Percentiles rank a stretch among this genome's conserved stretches.
Evolutionary conservation across 768 basidiomycete species (phyloP).

Genomic region (Tylopilus sp.): DNA sequence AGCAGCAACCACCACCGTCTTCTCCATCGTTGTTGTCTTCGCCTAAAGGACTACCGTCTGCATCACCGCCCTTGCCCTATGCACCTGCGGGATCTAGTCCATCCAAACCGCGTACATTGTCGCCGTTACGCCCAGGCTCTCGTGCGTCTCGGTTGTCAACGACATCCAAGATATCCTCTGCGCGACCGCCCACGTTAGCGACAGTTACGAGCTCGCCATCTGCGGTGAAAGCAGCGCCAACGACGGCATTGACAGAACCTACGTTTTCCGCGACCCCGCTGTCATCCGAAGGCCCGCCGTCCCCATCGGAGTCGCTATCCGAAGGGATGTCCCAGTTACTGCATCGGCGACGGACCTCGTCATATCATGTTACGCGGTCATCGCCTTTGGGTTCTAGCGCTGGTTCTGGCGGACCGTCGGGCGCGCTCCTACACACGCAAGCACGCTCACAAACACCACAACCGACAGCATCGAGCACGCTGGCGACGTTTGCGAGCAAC

Average conservation of each 20-base stretch:
- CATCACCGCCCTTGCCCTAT: constrained; percentile 3
- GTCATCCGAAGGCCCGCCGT: constrained; percentile 46
- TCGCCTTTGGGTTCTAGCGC: constrained; percentile 40
- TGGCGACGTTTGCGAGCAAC: constrained; percentile 58
- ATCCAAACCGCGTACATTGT: constrained; percentile 34
- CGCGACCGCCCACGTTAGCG: constrained; percentile 59
- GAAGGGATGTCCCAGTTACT: constrained; percentile 54
- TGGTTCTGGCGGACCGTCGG: neutral
- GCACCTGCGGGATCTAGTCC: constrained; percentile 37
- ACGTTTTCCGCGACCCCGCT: constrained; percentile 31
- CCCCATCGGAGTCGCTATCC: constrained; percentile 58
- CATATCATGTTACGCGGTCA: constrained; percentile 52
- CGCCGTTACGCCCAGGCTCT: constrained; percentile 69
- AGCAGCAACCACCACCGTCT: constrained; percentile 35
- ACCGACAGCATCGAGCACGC: constrained; percentile 46
- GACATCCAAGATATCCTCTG: constrained; percentile 64
- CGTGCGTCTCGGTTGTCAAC: constrained; percentile 67
- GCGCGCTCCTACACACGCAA: constrained; percentile 4
- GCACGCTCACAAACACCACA: constrained; percentile 19
- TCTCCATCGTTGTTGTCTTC: constrained; percentile 1
- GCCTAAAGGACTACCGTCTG: neutral
- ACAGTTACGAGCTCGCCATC: constrained; percentile 40
- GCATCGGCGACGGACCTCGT: constrained; percentile 55
- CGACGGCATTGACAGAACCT: constrained; percentile 63
- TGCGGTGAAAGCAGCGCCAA: constrained; percentile 57